Conservation (phyloP, 352 stramenopile species). For the Saprolegnia diclina region DNA sequence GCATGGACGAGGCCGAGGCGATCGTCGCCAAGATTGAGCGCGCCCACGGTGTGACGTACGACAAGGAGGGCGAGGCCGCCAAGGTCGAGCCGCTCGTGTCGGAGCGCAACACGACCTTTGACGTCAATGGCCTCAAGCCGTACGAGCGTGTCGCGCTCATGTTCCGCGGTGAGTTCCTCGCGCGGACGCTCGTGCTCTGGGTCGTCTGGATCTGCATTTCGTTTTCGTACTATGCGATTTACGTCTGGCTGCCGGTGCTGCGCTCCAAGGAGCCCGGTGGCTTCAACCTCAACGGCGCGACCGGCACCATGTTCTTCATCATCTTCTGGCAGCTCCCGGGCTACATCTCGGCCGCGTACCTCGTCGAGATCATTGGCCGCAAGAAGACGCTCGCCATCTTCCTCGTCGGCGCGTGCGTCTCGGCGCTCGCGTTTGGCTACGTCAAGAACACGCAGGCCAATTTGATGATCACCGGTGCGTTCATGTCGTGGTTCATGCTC, state of each 20-base stretch:
- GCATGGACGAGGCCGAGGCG: slow-evolving; percentile 51
- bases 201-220: slow-evolving; percentile 64
- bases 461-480: slow-evolving; percentile 35
- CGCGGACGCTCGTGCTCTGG: slow-evolving; percentile 57
- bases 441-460: slow-evolving; percentile 37
- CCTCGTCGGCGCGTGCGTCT: slow-evolving; percentile 42
- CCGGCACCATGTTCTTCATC: slow-evolving; percentile 52
- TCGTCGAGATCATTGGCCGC: slow-evolving; percentile 52
- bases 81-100: slow-evolving; percentile 8
- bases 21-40: slow-evolving; percentile 60
- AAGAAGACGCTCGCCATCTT: slow-evolving; percentile 49
- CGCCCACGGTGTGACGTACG: slow-evolving; percentile 43
- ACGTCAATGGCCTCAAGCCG: slow-evolving; percentile 24
- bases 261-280: slow-evolving; percentile 38
- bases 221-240: slow-evolving; percentile 69
- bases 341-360: slow-evolving; percentile 47
- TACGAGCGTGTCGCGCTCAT: slow-evolving; percentile 47
- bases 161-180: slow-evolving; percentile 45
- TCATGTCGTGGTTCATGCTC: slow-evolving; percentile 28
- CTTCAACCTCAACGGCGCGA: slow-evolving; percentile 55
- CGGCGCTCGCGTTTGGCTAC: slow-evolving; percentile 58
- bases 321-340: slow-evolving; percentile 56
- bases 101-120: not conserved
- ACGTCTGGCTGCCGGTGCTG: slow-evolving; percentile 51
- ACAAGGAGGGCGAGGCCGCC: too few species aligned